Base-by-base conservation (phyloP, 106 monocot species). In the Agapanthus africanus region DNA sequence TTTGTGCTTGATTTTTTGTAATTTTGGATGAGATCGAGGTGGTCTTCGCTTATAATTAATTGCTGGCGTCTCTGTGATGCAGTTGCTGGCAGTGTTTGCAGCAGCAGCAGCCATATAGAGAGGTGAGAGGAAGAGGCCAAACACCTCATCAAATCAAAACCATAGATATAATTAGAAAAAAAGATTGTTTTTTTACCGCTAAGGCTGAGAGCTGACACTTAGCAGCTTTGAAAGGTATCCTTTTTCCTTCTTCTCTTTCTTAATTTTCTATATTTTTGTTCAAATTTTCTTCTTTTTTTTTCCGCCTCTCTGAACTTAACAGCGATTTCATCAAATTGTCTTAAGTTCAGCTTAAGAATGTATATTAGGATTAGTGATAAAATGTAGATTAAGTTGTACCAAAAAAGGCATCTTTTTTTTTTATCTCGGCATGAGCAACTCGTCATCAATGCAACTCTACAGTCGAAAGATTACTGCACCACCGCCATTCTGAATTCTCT, bases 151-250 rank as follows among this genome's bases (percentile, higher is more conserved):
- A 60, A 26, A 60, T 26, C 14, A 32, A 34, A 60, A 34, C 21
- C n/a, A n/a, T n/a, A n/a, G n/a, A n/a, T n/a, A n/a, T n/a, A n/a
- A n/a, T n/a, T n/a, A n/a, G n/a, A n/a, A n/a, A n/a, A n/a, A n/a
- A n/a, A n/a, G n/a, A n/a, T n/a, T n/a, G n/a, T n/a, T n/a, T 42
- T 66, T 66, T 40, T 28, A 15, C 14, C 40, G 36, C n/a, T n/a
- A 36, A 61, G 19, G 61, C 33, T 33, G 35, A 6, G 14, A 61
- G 36, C 61, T 61, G 61, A 61, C 61, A 61, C 35, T 36, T 61
- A n/a, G n/a, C 4, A 68, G 71, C 61, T 10, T 62, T 71, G 44
- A 71, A 60, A 71, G 44, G 61, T 61, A 25, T 71, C 62, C 44
- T 22, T 39, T 62, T 61, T 71, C 28, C 33, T 21, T n/a, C n/a